Percentiles rank a stretch among this genome's conserved stretches.
phyloP scores from a whole-genome alignment of 495 filamentous ascomycete species.

The Zalerion maritima region DNA sequence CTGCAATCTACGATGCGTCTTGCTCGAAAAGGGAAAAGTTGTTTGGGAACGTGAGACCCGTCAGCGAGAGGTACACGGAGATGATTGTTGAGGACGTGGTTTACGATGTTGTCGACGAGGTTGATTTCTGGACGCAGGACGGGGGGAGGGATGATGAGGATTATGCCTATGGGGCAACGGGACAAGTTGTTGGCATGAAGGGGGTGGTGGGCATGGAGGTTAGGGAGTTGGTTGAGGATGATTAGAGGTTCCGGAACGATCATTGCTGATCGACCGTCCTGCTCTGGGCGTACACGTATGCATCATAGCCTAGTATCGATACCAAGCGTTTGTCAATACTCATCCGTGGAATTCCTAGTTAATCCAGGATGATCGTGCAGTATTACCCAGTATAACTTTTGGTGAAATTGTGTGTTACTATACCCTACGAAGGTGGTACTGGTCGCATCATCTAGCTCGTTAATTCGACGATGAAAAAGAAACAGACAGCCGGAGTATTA shows the following conservation, averaged over 20 bases:
- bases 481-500: not conserved
- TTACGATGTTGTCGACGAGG: conserved; percentile 85
- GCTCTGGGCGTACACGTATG: conserved; percentile 9
- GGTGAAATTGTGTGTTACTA: not conserved
- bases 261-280: conserved; percentile 7
- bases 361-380: too few species aligned
- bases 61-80: conserved; percentile 76
- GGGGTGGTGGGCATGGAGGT: conserved; percentile 33
- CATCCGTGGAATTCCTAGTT: too few species aligned
- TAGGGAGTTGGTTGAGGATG: conserved; percentile 50
- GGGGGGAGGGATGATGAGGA: conserved; percentile 32
- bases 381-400: conserved; percentile 4
- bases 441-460: not conserved
- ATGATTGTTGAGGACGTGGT: conserved; percentile 91
- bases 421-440: too few species aligned
- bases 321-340: too few species aligned
- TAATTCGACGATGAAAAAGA: not conserved
- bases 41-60: conserved; percentile 33
- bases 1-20: not conserved
- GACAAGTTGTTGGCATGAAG: conserved; percentile 22
- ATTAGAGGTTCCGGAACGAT: conserved; percentile 20
- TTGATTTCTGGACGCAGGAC: conserved; percentile 64
- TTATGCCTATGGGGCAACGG: too few species aligned
- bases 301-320: too few species aligned
- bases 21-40: too few species aligned